phyloP scores from a whole-genome alignment of 2,329 filamentous ascomycete genomes.

The Trichocomaceae sp. region DNA sequence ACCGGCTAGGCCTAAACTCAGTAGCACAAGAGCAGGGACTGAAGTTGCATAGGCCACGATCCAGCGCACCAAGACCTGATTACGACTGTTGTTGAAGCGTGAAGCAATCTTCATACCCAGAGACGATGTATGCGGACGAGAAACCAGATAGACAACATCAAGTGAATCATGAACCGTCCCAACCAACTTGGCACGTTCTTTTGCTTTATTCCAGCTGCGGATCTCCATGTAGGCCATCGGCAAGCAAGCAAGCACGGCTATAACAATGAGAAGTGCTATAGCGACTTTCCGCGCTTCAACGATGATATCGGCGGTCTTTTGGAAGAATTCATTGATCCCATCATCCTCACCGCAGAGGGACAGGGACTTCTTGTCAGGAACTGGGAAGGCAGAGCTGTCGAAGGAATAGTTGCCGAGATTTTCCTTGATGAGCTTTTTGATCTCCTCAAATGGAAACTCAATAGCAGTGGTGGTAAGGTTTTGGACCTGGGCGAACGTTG shows the following conservation, averaged over 20 bases:
- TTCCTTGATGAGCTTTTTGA: conserved; percentile 66
- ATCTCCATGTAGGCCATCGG: conserved; percentile 79
- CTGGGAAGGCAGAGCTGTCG: conserved; percentile 68
- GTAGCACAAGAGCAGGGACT: conserved; percentile 73
- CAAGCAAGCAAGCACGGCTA: conserved; percentile 65
- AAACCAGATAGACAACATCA: conserved; percentile 83
- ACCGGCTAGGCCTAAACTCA: conserved; percentile 74
- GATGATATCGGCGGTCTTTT: conserved; percentile 60
- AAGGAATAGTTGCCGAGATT: conserved; percentile 69
- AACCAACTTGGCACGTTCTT: conserved; percentile 62
- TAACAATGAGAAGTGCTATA: conserved; percentile 63
- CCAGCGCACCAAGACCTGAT: conserved; percentile 73
- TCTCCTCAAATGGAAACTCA: conserved; percentile 69
- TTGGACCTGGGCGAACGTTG: conserved; percentile 74
- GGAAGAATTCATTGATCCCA: conserved; percentile 77
- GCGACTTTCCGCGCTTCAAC: conserved; percentile 65
- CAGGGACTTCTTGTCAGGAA: conserved; percentile 74
- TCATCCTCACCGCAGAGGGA: conserved; percentile 85
- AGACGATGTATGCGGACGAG: conserved; percentile 67
- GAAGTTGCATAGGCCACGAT: conserved; percentile 82
- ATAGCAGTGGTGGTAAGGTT: conserved; percentile 73
- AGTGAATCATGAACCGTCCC: conserved; percentile 67
- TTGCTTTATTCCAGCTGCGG: conserved; percentile 66
- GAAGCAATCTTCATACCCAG: conserved; percentile 64
- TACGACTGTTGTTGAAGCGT: conserved; percentile 55